A percentile compares a stretch with the other conserved stretches of the same genome.
Conservation (phyloP, 2,329 filamentous ascomycete genomes). For the Aspergillus amoenus region DNA sequence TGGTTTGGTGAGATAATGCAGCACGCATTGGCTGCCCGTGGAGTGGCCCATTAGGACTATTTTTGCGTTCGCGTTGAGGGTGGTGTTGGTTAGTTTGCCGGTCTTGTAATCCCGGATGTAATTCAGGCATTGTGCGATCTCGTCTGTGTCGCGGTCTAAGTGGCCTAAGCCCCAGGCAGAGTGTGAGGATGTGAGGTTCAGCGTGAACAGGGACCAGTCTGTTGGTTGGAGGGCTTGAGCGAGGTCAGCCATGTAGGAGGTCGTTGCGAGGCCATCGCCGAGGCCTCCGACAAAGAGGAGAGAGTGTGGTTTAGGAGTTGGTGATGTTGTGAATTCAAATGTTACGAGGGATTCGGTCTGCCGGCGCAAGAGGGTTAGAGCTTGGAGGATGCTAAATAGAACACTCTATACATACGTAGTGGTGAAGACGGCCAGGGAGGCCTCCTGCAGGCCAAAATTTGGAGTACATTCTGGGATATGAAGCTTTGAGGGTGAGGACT, state of each 20-base stretch:
- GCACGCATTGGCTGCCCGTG: conserved; percentile 67
- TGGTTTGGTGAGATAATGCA: conserved; percentile 58
- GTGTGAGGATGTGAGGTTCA: conserved; percentile 54
- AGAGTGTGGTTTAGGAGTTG: conserved; percentile 43
- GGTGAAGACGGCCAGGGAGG: conserved; percentile 37
- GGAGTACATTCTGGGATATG: conserved; percentile 28
- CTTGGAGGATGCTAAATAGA: neutral
- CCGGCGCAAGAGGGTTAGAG: neutral
- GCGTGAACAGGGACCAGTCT: conserved; percentile 55
- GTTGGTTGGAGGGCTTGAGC: conserved; percentile 47
- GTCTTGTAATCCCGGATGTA: conserved; percentile 49
- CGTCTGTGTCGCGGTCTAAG: conserved; percentile 54
- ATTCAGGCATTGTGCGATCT: conserved; percentile 52
- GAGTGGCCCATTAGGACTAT: conserved; percentile 68
- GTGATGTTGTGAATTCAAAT: conserved; percentile 39
- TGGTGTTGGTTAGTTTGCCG: conserved; percentile 16
- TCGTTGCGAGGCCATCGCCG: conserved; percentile 56
- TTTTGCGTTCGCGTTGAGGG: conserved; percentile 37
- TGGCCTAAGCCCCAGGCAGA: conserved; percentile 55
- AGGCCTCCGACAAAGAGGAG: conserved; percentile 61
- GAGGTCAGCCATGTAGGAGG: conserved; percentile 54
- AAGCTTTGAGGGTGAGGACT: neutral
- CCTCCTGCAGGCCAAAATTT: conserved; percentile 39
- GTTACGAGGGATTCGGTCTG: conserved; percentile 37
- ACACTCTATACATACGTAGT: conserved; percentile 30